Evolutionary conservation across 176 grass and related monocot genomes (phyloP).

Genomic region (Dactylis glomerata): DNA sequence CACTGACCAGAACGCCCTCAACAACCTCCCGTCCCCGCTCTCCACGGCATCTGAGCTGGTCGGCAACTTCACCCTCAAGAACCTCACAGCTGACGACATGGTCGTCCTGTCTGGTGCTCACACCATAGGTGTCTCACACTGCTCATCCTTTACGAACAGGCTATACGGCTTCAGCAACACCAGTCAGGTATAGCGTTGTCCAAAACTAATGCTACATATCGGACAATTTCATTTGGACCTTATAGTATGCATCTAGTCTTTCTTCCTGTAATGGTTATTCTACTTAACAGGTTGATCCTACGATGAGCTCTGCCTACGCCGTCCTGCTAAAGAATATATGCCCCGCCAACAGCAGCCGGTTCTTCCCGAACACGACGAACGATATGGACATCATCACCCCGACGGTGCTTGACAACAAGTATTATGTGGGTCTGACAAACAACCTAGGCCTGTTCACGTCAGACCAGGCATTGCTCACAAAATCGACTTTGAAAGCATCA

Average conservation of each 20-base stretch:
- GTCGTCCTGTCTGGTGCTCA: constrained; percentile 64
- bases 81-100: constrained; percentile 62
- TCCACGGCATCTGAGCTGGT: constrained; percentile 38
- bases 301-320: constrained; percentile 62
- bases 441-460: constrained; percentile 65
- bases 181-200: constrained; percentile 5
- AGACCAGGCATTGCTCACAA: constrained; percentile 57
- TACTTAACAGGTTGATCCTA: constrained; percentile 33
- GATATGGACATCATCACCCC: constrained; percentile 67
- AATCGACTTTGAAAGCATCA: constrained; percentile 40
- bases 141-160: constrained; percentile 47
- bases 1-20: not conserved
- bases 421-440: constrained; percentile 55
- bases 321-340: constrained; percentile 44
- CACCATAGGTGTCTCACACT: constrained; percentile 57
- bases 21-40: constrained; percentile 39
- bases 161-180: constrained; percentile 48
- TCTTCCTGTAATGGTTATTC: not conserved
- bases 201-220: not conserved
- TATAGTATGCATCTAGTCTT: not conserved
- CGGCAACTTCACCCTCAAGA: constrained; percentile 40
- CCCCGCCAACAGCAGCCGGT: constrained; percentile 52
- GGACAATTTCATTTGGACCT: not conserved
- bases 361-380: constrained; percentile 50
- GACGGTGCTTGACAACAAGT: constrained; percentile 56